A percentile compares a stretch with the other conserved stretches of the same genome.
Evolutionary conservation across 2,329 filamentous ascomycete genomes (phyloP).

Genomic region (Aureobasidium sp.): DNA sequence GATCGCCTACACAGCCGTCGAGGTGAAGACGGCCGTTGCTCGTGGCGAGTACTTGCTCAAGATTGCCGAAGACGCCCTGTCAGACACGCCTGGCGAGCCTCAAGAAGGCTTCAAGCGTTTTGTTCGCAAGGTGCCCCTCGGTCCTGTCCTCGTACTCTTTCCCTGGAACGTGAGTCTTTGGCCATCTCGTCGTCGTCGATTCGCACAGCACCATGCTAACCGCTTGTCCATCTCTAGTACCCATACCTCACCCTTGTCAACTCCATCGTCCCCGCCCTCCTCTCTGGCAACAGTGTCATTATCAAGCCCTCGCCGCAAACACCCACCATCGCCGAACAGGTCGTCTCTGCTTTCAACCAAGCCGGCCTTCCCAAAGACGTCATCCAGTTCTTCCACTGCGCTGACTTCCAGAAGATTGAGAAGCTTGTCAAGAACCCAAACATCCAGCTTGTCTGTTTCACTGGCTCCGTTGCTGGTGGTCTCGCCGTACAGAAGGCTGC

Average conservation of each 20-base stretch:
- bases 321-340: constrained; percentile 80
- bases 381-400: constrained; percentile 86
- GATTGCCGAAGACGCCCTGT: constrained; percentile 68
- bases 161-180: constrained; percentile 80
- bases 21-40: constrained; percentile 77
- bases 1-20: constrained; percentile 75
- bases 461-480: constrained; percentile 81
- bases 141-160: constrained; percentile 81
- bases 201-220: background rate
- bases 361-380: constrained; percentile 77
- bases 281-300: constrained; percentile 84
- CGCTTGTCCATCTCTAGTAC: constrained; percentile 49
- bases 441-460: constrained; percentile 81
- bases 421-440: constrained; percentile 66
- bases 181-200: too few species aligned
- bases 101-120: constrained; percentile 87
- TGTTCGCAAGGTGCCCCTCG: constrained; percentile 79
- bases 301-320: constrained; percentile 94
- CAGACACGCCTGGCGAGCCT: constrained; percentile 70
- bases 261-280: constrained; percentile 80
- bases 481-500: constrained; percentile 79
- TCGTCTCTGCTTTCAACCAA: constrained; percentile 64
- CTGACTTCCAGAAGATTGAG: constrained; percentile 68
- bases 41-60: constrained; percentile 79
- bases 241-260: constrained; percentile 92